Evolutionary conservation across 495 filamentous ascomycete genomes (phyloP), one percentile per base, ranked within the genome.

Genomic region (Penicillium cosmopolitanum): DNA sequence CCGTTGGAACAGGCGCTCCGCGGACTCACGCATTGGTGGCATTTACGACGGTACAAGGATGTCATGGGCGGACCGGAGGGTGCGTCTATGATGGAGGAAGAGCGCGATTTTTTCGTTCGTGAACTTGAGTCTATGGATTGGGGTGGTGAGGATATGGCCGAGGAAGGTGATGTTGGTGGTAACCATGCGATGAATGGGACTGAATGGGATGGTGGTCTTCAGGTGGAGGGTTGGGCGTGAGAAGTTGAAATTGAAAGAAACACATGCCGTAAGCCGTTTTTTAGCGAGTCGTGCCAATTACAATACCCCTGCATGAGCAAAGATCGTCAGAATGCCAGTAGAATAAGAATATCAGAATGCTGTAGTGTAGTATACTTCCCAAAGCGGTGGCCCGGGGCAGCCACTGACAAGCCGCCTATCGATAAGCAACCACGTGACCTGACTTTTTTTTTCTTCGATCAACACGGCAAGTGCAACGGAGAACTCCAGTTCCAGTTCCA

Each of bases 21-120:
- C 33, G 89, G 86, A 21, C 69, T 98, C 53, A 96, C 93, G 36
- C 89, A 96, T 70, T 98, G 95, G 91, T 91, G 92, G 77, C 95
- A 97, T 69, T 75, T 96, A 63, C 82, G 89, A 40, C 72, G 85
- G 51, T 98, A 95, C 64, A 87, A 89, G 33, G 89, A 90, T 48
- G 81, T 84, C 33, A 93, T 97, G 89, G 90, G 88, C 12, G 83
- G 85, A 1, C 84, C 88, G 50, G 84, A 86, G 55, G 68, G 68
- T 46, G 48, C 74, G 1, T 64, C 75, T 7, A 78, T 90, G 40
- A 73, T 90, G 69, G 85, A 87, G 51, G 89, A 91, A 71, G 92
- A 96, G 66, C 82, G 89, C 52, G 91, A 96, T 66, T 98, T 97
- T 69, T 98, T 98, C 68, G 82, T 84, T 18, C 79, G 92, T 46